Evolutionary conservation across 495 filamentous ascomycete species (phyloP).

Genomic region (Choiromyces venosus): DNA sequence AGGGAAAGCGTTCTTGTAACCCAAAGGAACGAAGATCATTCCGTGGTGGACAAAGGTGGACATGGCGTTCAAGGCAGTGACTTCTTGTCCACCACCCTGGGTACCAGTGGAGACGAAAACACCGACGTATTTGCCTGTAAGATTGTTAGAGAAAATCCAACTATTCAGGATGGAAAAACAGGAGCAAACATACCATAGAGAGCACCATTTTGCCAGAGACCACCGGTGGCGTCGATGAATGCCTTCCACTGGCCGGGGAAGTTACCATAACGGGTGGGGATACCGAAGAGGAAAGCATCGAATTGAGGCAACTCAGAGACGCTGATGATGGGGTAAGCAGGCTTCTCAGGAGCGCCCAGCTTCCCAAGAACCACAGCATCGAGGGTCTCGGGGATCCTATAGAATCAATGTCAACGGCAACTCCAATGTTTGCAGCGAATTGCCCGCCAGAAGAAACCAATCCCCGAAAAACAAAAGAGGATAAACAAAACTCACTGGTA

Average conservation of each 20-base stretch:
- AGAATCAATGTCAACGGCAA: constrained; percentile 16
- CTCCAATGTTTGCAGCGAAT: neutral
- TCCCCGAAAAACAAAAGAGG: neutral
- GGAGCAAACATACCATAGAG: constrained; percentile 11
- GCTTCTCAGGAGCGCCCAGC: constrained; percentile 85
- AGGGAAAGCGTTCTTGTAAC: constrained; percentile 75
- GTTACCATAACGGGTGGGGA: constrained; percentile 98
- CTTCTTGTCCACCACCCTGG: constrained; percentile 87
- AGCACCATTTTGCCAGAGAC: constrained; percentile 52
- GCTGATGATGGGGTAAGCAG: constrained; percentile 57
- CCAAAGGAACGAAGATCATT: constrained; percentile 89
- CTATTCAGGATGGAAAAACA: neutral
- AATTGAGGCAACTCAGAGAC: constrained; percentile 65
- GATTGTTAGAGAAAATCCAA: neutral
- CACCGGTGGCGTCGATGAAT: constrained; percentile 52
- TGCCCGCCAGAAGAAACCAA: neutral
- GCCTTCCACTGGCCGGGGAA: constrained; percentile 93
- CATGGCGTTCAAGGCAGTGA: constrained; percentile 73
- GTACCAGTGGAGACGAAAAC: constrained; percentile 81
- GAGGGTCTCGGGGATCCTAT: constrained; percentile 80
- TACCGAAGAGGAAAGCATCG: constrained; percentile 89
- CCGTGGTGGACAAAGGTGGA: constrained; percentile 90
- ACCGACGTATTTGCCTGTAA: constrained; percentile 78
- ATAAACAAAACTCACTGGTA: constrained; percentile 60
- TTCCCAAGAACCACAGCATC: constrained; percentile 69